Conservation (phyloP, 768 basidiomycete species). For the Amylocystis lapponica region DNA sequence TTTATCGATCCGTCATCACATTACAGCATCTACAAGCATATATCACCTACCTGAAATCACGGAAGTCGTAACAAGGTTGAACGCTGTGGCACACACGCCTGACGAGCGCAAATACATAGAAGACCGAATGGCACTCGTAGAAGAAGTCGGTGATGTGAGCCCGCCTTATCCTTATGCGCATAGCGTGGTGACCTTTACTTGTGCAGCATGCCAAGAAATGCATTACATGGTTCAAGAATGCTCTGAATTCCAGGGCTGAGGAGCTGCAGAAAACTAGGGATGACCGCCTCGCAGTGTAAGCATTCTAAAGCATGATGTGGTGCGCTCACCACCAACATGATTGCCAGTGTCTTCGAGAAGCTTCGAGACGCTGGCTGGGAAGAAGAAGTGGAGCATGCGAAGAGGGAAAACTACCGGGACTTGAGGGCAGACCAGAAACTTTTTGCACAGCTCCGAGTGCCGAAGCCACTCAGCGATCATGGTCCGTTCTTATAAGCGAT, state of each 20-base stretch:
- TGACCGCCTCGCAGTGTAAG: constrained; percentile 2
- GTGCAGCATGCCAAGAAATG: not conserved
- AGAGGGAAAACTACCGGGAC: not conserved
- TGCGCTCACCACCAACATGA: no score
- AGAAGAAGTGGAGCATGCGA: constrained; percentile 3
- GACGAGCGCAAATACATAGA: no score
- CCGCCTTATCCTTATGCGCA: not conserved
- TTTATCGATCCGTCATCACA: no score
- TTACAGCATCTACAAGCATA: no score
- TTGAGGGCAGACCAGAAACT: not conserved
- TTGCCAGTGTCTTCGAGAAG: constrained; percentile 2
- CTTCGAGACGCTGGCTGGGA: constrained; percentile 8
- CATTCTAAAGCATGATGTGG: not conserved
- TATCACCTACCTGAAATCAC: no score
- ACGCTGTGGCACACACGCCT: no score
- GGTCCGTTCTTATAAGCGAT: no score
- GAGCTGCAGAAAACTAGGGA: constrained; percentile 2
- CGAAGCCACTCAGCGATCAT: constrained; percentile 8
- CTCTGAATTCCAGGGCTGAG: not conserved
- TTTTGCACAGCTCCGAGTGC: constrained; percentile 3
- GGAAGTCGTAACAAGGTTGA: no score
- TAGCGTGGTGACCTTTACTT: not conserved
- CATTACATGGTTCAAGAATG: not conserved
- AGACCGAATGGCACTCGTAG: not conserved
- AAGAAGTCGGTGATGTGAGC: not conserved